Conservation (phyloP, 441 rosid species). For the Pelargonium myrrhifolium region DNA sequence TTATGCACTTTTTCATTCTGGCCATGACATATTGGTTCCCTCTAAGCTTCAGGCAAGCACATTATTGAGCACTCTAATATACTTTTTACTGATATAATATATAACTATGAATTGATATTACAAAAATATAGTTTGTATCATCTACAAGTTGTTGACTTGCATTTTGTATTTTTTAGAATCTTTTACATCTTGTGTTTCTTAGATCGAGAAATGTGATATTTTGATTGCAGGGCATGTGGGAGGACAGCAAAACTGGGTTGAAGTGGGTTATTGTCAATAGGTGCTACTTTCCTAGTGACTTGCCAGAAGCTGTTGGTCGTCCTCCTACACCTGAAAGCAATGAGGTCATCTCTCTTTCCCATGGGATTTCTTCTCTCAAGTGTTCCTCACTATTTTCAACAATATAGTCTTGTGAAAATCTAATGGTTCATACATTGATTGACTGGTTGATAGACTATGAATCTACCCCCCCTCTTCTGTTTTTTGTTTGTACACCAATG, state of each 20-base stretch:
- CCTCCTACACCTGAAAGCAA: slow-evolving; percentile 52
- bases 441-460: not conserved
- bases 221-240: slow-evolving; percentile 62
- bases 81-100: slow-evolving; percentile 2
- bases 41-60: slow-evolving; percentile 55
- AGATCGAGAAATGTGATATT: slow-evolving; percentile 4
- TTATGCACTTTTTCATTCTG: slow-evolving; percentile 46
- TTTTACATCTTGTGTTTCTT: not conserved
- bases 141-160: too few relatives aligned
- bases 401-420: not conserved
- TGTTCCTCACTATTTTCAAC: slow-evolving; percentile 3
- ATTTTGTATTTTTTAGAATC: not conserved
- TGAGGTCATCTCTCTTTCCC: slow-evolving; percentile 40
- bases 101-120: too few relatives aligned
- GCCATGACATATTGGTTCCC: slow-evolving; percentile 37
- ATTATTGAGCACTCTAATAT: not conserved
- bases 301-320: slow-evolving; percentile 53
- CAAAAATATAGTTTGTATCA: too few relatives aligned
- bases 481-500: slow-evolving; percentile 10
- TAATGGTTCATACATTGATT: not conserved
- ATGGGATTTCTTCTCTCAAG: not conserved
- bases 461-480: not conserved
- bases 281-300: slow-evolving; percentile 58
- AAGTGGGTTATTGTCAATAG: slow-evolving; percentile 51
- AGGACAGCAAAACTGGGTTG: slow-evolving; percentile 45